Conservation (phyloP, 345 rosid genomes). For the Aegle marmelos region DNA sequence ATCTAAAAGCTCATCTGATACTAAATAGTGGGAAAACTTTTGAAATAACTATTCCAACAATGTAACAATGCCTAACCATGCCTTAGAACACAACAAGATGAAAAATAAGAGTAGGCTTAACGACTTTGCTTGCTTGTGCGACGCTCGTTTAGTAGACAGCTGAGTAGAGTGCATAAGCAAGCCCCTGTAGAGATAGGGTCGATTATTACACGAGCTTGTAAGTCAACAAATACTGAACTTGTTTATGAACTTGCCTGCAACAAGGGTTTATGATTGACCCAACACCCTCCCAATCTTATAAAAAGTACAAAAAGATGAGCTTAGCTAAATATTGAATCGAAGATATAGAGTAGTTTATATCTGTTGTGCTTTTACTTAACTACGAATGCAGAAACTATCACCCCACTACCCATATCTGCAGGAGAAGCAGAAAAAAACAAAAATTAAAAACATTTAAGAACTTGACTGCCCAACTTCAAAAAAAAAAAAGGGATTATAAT, state of each 20-base stretch:
- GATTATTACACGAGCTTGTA: neutral
- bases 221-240: neutral
- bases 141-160: neutral
- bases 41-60: neutral
- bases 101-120: neutral
- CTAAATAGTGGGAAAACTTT: neutral
- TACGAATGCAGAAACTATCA: neutral
- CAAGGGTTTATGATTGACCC: no score
- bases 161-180: constrained; percentile 15
- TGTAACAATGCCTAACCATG: neutral
- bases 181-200: constrained; percentile 7
- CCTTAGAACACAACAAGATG: neutral
- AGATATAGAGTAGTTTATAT: no score
- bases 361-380: no score
- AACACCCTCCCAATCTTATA: no score
- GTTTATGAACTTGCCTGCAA: no score
- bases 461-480: neutral
- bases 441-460: neutral
- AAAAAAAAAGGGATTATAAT: neutral
- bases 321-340: no score
- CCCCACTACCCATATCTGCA: neutral
- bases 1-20: neutral
- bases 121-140: neutral
- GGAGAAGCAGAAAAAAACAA: no score
- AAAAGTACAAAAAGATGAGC: no score